phyloP scores from a whole-genome alignment of 139 green algal species.

The Zygnema cylindricum region DNA sequence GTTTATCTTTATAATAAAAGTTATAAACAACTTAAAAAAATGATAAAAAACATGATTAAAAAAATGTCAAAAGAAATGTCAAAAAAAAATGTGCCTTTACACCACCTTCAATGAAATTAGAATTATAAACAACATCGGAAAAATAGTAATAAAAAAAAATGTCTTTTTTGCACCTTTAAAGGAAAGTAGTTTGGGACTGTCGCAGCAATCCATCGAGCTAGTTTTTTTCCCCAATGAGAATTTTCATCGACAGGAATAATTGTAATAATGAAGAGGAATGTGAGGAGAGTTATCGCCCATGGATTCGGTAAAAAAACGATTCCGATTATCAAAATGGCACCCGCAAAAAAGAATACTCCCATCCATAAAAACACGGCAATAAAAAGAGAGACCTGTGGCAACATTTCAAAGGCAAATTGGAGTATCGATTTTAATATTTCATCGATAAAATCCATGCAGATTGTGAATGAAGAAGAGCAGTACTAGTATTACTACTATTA shows the following conservation, averaged over 20 bases:
- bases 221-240: background rate
- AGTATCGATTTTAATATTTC: no score
- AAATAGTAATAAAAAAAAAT: no score
- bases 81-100: no score
- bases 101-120: no score
- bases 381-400: background rate
- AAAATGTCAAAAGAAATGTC: background rate
- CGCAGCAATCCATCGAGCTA: conserved; percentile 22
- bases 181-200: background rate
- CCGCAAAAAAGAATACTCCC: background rate
- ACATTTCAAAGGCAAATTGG: no score
- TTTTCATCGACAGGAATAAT: background rate
- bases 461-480: no score
- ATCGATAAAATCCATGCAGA: no score
- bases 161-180: no score
- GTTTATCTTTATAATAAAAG: background rate
- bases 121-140: no score
- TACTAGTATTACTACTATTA: no score
- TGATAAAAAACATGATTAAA: background rate
- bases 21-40: background rate
- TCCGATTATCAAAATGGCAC: background rate
- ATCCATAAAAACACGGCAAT: conserved; percentile 9
- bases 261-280: background rate
- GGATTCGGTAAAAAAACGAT: background rate
- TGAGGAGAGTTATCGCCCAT: background rate